Evolutionary conservation across 176 grass and related monocot genomes (phyloP).

Genomic region (Calamus simplicifolius): DNA sequence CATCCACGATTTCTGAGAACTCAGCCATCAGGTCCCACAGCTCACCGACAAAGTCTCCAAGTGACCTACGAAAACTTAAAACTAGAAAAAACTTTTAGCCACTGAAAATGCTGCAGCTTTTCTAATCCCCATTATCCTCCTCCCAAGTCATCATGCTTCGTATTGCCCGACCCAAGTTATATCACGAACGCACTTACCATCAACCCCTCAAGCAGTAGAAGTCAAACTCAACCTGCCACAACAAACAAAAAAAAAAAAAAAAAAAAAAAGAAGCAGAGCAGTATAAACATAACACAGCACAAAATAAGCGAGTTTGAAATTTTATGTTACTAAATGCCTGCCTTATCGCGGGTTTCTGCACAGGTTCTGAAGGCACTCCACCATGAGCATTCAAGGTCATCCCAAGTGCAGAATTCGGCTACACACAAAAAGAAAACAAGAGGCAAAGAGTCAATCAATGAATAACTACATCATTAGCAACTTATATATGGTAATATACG

Average conservation of each 20-base stretch:
- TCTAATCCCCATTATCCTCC: no score
- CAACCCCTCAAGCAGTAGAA: constrained; percentile 37
- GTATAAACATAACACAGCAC: constrained; percentile 69
- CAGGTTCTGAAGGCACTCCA: constrained; percentile 47
- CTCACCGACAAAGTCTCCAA: no score
- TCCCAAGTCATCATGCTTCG: no score
- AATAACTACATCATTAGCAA: constrained; percentile 14
- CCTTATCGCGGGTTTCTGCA: constrained; percentile 41
- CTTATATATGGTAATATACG: constrained; percentile 5
- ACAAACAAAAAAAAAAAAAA: constrained; percentile 35
- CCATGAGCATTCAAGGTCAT: constrained; percentile 47
- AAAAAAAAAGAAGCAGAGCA: constrained; percentile 37
- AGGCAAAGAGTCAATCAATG: constrained; percentile 4
- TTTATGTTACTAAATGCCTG: constrained; percentile 25
- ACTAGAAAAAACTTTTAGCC: no score
- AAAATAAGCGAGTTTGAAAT: constrained; percentile 13
- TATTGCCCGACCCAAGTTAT: not conserved
- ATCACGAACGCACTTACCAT: not conserved
- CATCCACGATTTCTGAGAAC: no score
- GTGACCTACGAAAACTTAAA: no score
- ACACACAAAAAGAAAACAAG: constrained; percentile 10
- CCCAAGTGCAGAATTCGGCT: constrained; percentile 40
- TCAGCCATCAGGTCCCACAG: no score
- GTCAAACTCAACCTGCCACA: constrained; percentile 60
- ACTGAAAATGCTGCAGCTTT: no score